Percentiles rank a stretch among this genome's conserved stretches.
Evolutionary conservation across 495 filamentous ascomycete species (phyloP).

Genomic region (Geoglossum glabrum): DNA sequence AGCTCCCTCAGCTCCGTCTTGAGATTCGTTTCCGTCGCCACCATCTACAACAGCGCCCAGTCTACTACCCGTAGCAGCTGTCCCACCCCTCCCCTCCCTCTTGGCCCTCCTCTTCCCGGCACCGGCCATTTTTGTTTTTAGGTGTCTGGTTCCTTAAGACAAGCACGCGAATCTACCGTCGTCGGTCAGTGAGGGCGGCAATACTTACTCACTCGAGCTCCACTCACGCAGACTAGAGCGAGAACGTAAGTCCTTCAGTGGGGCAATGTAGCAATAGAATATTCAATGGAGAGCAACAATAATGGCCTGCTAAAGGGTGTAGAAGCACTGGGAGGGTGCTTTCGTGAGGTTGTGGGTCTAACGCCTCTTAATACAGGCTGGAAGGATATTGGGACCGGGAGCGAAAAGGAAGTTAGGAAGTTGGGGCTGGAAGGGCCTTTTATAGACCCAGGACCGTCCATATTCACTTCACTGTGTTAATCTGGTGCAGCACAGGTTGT

Average conservation of each 20-base stretch:
- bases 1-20: background rate
- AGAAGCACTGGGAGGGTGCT: too few relatives aligned
- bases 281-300: too few relatives aligned
- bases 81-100: background rate
- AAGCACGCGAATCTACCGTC: background rate
- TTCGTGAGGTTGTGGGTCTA: too few relatives aligned
- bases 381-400: too few relatives aligned
- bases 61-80: too few relatives aligned
- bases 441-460: background rate
- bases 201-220: background rate
- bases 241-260: background rate
- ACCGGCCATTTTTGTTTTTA: background rate
- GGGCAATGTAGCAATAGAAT: background rate
- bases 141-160: background rate
- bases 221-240: background rate
- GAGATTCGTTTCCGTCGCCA: background rate
- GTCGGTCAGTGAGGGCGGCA: background rate
- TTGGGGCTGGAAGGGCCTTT: background rate
- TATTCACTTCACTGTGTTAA: background rate
- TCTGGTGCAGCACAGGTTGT: too few relatives aligned
- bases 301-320: too few relatives aligned
- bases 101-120: background rate
- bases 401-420: too few relatives aligned
- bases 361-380: too few relatives aligned
- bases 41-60: background rate